phyloP scores from a whole-genome alignment of 192 early-diverging fungal species.

The Coemansia sp. region DNA sequence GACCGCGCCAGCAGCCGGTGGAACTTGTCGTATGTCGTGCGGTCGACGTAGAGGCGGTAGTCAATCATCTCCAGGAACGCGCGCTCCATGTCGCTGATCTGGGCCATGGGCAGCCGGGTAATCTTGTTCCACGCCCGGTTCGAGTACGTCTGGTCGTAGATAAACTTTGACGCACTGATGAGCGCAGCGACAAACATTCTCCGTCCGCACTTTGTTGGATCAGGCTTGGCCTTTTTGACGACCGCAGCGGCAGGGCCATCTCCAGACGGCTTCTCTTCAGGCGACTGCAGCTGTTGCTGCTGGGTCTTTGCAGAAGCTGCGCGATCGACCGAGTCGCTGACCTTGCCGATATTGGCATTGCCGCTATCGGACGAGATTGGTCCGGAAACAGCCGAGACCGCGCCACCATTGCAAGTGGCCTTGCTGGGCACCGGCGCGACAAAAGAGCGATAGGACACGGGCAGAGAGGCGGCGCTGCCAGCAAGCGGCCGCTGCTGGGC shows the following conservation, averaged over 20 bases:
- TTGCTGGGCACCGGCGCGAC: slow-evolving; percentile 3
- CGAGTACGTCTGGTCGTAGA: slow-evolving; percentile 77
- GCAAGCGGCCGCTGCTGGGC: slow-evolving; percentile 23
- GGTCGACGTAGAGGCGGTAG: slow-evolving; percentile 61
- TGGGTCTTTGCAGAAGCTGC: neutral
- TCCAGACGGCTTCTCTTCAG: neutral
- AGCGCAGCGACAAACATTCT: slow-evolving; percentile 82
- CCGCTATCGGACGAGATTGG: too few relatives aligned
- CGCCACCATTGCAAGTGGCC: too few relatives aligned
- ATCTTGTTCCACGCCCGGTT: slow-evolving; percentile 87
- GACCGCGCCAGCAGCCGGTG: slow-evolving; percentile 45
- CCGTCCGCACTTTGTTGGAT: slow-evolving; percentile 64
- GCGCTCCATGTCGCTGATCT: slow-evolving; percentile 80
- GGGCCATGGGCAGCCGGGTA: slow-evolving; percentile 65
- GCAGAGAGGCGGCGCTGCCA: slow-evolving; percentile 22
- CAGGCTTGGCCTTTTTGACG: slow-evolving; percentile 29
- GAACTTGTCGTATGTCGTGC: slow-evolving; percentile 45
- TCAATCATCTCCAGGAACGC: slow-evolving; percentile 74
- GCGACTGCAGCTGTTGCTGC: slow-evolving; percentile 5
- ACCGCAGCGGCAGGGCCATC: neutral
- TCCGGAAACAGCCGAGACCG: too few relatives aligned
- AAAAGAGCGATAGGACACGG: slow-evolving; percentile 38
- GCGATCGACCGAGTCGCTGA: neutral
- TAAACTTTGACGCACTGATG: slow-evolving; percentile 83
- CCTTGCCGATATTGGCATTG: too few relatives aligned